phyloP scores from a whole-genome alignment of 2,329 filamentous ascomycete genomes.

The Podosphaera xanthii region DNA sequence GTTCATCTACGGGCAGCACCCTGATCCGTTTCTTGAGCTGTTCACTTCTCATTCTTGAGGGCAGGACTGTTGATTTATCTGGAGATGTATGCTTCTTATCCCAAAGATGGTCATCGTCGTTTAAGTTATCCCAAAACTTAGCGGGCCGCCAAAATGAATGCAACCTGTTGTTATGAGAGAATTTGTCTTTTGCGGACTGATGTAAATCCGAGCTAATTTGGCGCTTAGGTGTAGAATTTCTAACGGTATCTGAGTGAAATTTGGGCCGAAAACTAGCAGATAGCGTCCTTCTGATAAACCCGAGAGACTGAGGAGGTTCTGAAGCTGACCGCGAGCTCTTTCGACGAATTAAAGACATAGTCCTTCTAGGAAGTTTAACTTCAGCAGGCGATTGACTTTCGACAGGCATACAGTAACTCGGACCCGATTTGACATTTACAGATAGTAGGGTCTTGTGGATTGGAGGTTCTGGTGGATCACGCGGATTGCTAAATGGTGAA shows the following conservation, averaged over 20 bases:
- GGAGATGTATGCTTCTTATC: slow-evolving; percentile 19
- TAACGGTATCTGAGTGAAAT: slow-evolving; percentile 6
- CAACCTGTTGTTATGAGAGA: slow-evolving; percentile 28
- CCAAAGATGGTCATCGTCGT: slow-evolving; percentile 12
- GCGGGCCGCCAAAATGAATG: slow-evolving; percentile 40
- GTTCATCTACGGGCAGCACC: slow-evolving; percentile 29
- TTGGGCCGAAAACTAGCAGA: slow-evolving; percentile 10
- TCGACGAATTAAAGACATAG: slow-evolving; percentile 28
- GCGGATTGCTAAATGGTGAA: slow-evolving; percentile 38
- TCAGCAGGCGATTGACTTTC: slow-evolving; percentile 3
- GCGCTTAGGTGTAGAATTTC: slow-evolving; percentile 10
- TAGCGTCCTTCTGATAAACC: slow-evolving; percentile 28
- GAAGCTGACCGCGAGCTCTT: slow-evolving; percentile 28
- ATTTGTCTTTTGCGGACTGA: slow-evolving; percentile 23
- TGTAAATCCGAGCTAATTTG: slow-evolving; percentile 17
- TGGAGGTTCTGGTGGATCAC: slow-evolving; percentile 33
- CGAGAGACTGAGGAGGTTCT: slow-evolving; percentile 24
- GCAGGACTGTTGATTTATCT: slow-evolving; percentile 24
- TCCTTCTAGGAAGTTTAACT: slow-evolving; percentile 20
- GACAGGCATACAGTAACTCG: slow-evolving; percentile 16
- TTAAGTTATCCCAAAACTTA: slow-evolving; percentile 20
- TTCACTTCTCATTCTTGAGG: slow-evolving; percentile 24
- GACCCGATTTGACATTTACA: slow-evolving; percentile 33
- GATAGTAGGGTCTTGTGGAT: slow-evolving; percentile 38
- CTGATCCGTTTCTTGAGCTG: slow-evolving; percentile 30